Conservation (phyloP, 345 rosid species). For the Hypericum perforatum region DNA sequence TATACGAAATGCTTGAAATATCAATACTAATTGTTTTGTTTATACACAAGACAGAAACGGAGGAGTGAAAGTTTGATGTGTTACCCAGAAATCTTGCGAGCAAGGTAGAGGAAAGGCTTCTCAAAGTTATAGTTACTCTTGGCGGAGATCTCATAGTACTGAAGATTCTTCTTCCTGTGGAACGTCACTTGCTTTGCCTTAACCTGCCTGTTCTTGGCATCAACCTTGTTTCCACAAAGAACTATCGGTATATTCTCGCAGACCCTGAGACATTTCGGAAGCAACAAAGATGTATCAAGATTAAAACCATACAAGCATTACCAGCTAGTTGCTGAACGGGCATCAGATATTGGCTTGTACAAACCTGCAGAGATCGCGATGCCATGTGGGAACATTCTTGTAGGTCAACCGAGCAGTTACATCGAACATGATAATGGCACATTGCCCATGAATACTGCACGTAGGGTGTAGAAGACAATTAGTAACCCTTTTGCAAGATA, state of each 20-base stretch:
- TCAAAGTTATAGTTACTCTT: no score
- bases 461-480: not conserved
- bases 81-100: conserved; percentile 87
- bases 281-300: not conserved
- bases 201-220: no score
- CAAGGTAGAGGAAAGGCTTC: conserved; percentile 88
- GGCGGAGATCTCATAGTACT: no score
- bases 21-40: no score
- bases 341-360: not conserved
- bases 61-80: not conserved
- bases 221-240: no score
- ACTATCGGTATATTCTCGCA: no score
- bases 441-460: conserved; percentile 7
- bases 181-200: no score
- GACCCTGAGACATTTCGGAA: conserved; percentile 48
- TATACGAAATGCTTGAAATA: no score
- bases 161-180: no score
- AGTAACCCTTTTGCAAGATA: no score
- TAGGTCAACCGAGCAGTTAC: conserved; percentile 4
- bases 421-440: conserved; percentile 7
- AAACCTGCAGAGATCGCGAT: conserved; percentile 6
- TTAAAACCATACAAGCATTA: not conserved
- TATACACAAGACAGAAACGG: not conserved
- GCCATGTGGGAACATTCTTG: conserved; percentile 9
- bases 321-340: not conserved